A percentile compares a stretch with the other conserved stretches of the same genome.
Conservation (phyloP, 495 filamentous ascomycete genomes). For the Cairneyella variabilis region DNA sequence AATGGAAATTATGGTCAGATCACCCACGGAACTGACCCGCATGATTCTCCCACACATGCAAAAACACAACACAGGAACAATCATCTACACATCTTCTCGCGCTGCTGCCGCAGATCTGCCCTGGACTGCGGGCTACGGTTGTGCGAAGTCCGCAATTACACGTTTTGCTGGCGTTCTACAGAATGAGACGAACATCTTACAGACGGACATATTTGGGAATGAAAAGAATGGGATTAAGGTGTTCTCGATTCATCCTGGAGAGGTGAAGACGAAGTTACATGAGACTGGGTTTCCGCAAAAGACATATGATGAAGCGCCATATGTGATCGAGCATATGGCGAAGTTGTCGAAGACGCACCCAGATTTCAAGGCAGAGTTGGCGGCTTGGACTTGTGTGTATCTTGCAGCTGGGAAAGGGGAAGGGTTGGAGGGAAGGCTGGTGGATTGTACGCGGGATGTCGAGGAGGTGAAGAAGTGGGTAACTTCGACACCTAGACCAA, state of each 20-base stretch:
- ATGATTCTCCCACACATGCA: slow-evolving; percentile 16
- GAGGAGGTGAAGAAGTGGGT: slow-evolving; percentile 15
- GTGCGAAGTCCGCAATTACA: slow-evolving; percentile 16
- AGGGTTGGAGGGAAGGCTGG: slow-evolving; percentile 9
- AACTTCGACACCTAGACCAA: slow-evolving; percentile 1
- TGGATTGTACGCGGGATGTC: slow-evolving; percentile 18
- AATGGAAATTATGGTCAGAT: slow-evolving; percentile 19
- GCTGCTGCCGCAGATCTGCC: slow-evolving; percentile 13
- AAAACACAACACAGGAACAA: slow-evolving; percentile 13
- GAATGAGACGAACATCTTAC: slow-evolving; percentile 13
- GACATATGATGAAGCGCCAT: slow-evolving; percentile 15
- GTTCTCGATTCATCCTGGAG: slow-evolving; percentile 17
- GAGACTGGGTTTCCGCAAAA: slow-evolving; percentile 14
- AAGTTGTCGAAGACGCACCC: slow-evolving; percentile 10
- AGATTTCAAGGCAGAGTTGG: slow-evolving; percentile 9
- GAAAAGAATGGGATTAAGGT: slow-evolving; percentile 11
- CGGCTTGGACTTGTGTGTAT: slow-evolving; percentile 19
- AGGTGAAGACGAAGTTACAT: slow-evolving; percentile 15
- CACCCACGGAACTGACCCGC: slow-evolving; percentile 13
- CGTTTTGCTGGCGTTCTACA: slow-evolving; percentile 13
- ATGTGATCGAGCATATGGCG: slow-evolving; percentile 15
- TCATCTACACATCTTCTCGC: slow-evolving; percentile 16
- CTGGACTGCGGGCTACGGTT: slow-evolving; percentile 14
- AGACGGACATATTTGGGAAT: slow-evolving; percentile 2
- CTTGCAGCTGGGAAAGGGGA: slow-evolving; percentile 15